Evolutionary conservation across 768 basidiomycete species (phyloP).

Genomic region (Cantharellus anzutake): DNA sequence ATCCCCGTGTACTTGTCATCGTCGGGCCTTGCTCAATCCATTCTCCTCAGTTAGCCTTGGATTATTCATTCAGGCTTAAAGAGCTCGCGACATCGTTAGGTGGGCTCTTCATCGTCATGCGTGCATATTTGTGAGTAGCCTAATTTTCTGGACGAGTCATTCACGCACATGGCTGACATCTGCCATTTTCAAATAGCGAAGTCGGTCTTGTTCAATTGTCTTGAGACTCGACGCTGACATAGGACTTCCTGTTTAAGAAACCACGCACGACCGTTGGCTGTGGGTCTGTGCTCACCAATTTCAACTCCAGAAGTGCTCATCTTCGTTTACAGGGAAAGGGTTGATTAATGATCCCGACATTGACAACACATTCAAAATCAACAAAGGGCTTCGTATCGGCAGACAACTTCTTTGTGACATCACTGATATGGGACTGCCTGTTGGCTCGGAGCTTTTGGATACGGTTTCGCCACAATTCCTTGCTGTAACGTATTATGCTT

Average conservation of each 20-base stretch:
- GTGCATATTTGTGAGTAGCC: conserved; percentile 76
- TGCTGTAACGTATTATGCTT: conserved; percentile 24
- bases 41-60: conserved; percentile 64
- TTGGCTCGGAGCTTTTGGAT: conserved; percentile 88
- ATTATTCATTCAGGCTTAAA: conserved; percentile 59
- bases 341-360: conserved; percentile 70
- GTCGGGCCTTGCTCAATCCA: conserved; percentile 97
- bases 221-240: too few relatives aligned
- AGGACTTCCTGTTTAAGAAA: conserved; percentile 34
- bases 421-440: conserved; percentile 74
- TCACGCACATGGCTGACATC: background rate
- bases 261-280: conserved; percentile 94
- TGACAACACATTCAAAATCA: conserved; percentile 88
- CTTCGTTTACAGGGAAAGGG: conserved; percentile 44
- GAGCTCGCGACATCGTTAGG: conserved; percentile 37
- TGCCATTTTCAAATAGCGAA: background rate
- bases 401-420: conserved; percentile 83
- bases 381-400: conserved; percentile 83
- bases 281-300: background rate
- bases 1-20: conserved; percentile 74
- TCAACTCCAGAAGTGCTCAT: background rate
- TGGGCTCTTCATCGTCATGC: conserved; percentile 81
- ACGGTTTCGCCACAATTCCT: conserved; percentile 70
- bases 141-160: background rate
- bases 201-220: conserved; percentile 3